Conservation (phyloP, 2,329 filamentous ascomycete species). For the Gliomastix tumulicola region DNA sequence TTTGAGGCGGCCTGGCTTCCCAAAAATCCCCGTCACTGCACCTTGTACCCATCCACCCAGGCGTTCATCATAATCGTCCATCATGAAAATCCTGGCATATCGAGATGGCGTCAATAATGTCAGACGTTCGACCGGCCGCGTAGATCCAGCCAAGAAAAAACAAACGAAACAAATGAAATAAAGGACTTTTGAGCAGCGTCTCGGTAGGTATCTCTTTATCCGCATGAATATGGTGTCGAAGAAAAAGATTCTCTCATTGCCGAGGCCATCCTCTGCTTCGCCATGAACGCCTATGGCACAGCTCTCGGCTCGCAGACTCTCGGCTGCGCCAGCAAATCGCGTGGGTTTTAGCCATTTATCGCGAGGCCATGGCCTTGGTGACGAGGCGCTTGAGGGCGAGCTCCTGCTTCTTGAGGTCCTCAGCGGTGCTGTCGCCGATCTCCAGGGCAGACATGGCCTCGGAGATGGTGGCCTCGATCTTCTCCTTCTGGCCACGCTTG, state of each 20-base stretch:
- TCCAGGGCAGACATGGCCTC: slow-evolving; percentile 98
- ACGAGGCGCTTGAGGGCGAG: slow-evolving; percentile 94
- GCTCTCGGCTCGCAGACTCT: neutral
- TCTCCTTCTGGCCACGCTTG: slow-evolving; percentile 99
- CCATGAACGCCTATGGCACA: neutral
- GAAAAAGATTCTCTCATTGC: neutral
- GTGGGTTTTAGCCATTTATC: slow-evolving; percentile 48
- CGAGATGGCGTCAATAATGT: slow-evolving; percentile 12
- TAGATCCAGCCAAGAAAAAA: slow-evolving; percentile 14
- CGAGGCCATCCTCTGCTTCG: slow-evolving; percentile 1
- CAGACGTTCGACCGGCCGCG: too few species aligned
- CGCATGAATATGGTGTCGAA: neutral
- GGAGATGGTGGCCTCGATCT: slow-evolving; percentile 94
- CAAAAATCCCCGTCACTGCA: too few species aligned
- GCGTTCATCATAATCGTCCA: slow-evolving; percentile 15
- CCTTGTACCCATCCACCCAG: too few species aligned
- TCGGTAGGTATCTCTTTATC: slow-evolving; percentile 1
- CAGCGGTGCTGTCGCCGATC: slow-evolving; percentile 82
- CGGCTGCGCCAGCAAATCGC: neutral
- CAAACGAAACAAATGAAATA: slow-evolving; percentile 13
- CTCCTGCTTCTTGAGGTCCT: slow-evolving; percentile 99
- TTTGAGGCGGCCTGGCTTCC: too few species aligned
- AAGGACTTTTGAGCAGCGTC: slow-evolving; percentile 6
- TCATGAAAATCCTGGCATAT: slow-evolving; percentile 14
- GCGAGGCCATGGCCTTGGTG: slow-evolving; percentile 95